phyloP scores from a whole-genome alignment of 257 asterid species.

The Lantana camara region DNA sequence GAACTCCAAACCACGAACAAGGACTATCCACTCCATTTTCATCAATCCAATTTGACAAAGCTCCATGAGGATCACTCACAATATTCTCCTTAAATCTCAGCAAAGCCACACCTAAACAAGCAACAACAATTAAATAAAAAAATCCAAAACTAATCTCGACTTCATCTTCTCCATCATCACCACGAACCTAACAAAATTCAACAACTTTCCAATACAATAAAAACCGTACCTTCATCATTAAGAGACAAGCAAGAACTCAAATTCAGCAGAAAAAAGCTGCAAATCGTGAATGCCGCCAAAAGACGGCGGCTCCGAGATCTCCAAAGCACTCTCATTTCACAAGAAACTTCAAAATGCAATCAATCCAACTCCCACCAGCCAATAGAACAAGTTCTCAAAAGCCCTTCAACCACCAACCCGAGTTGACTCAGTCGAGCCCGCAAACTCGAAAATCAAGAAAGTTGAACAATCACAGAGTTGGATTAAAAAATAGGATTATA shows the following conservation, averaged over 20 bases:
- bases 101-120: constrained; percentile 69
- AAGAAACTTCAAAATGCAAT: constrained; percentile 27
- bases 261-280: constrained; percentile 33
- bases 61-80: constrained; percentile 67
- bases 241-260: constrained; percentile 43
- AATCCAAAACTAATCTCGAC: constrained; percentile 23
- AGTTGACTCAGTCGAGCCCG: constrained; percentile 46
- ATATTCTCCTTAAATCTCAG: constrained; percentile 62
- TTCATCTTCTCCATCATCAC: constrained; percentile 40
- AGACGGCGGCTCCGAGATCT: constrained; percentile 29
- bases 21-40: constrained; percentile 70
- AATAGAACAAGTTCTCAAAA: constrained; percentile 30
- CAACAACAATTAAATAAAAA: constrained; percentile 28
- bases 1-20: constrained; percentile 85
- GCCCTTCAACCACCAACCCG: constrained; percentile 25
- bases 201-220: too few relatives aligned
- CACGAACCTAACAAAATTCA: constrained; percentile 27
- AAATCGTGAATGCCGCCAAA: constrained; percentile 25
- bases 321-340: constrained; percentile 42
- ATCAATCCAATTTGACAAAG: constrained; percentile 72
- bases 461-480: constrained; percentile 22
- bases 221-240: constrained; percentile 72
- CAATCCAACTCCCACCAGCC: constrained; percentile 21
- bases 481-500: not conserved
- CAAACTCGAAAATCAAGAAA: constrained; percentile 25